Evolutionary conservation across 345 rosid species (phyloP), one percentile per base, ranked within the genome.

Genomic region (Hirschfeldia incana): DNA sequence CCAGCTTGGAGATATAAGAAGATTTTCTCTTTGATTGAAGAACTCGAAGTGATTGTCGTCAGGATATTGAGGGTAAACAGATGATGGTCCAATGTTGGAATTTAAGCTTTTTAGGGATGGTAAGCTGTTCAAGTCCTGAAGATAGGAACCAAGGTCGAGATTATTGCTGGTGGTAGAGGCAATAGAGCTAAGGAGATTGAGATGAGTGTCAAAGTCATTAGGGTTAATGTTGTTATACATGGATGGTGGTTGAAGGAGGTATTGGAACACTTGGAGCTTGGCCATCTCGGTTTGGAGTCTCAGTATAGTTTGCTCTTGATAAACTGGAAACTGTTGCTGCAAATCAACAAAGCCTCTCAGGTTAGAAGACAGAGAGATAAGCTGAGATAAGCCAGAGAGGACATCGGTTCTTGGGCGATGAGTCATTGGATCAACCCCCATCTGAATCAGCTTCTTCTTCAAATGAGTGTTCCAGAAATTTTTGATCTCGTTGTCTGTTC

Each of bases 401-500:
- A 75, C 59, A 65, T 80, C 83, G 28, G 94, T 84, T 86, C 94
- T 84, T 70, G 92, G 92, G 63, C 85, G 80, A 83, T 91, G 97
- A 29, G 97, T 88, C 65, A 91, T 87, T 2, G 97, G 97, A 42
- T 91, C 97, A 10, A 91, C 83, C 11, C 94, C 97, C 94, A 88
- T 89, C 57, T 84, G 88, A 13, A 91, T 82, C 80, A 91, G 90
- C 86, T 89, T 91, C 67, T 89, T 91, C 89, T 85, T 91, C 39
- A 91, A 80, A 82, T 91, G 94, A 1, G 97, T 91, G 67, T 91
- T 91, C 97, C 97, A 91, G 57, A 87, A 86, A 72, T 91, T 91
- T 81, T 91, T 91, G 70, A 91, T 89, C 78, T 89, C 93, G 9
- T 91, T 91, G 44, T 91, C 93, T 0, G 96, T 91, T 55, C 94